Evolutionary conservation across 1,284 basidiomycete genomes (phyloP).

Genomic region (Leccinum subrobustum): DNA sequence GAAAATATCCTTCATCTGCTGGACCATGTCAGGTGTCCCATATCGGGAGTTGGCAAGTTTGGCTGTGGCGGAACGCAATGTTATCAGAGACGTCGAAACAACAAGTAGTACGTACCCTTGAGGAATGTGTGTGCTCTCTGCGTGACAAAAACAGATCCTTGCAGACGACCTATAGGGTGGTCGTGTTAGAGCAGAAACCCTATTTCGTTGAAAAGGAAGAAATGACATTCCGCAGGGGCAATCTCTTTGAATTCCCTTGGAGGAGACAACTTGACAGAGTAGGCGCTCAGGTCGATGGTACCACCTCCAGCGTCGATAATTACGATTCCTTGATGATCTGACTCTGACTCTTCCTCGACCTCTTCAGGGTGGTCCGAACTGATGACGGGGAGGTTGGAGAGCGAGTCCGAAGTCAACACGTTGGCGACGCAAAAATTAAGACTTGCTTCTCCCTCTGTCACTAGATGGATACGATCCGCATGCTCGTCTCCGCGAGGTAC

Average conservation of each 20-base stretch:
- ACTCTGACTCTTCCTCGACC: neutral
- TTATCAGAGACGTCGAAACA: neutral
- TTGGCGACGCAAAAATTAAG: constrained; percentile 44
- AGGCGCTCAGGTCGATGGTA: constrained; percentile 55
- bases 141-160: constrained; percentile 43
- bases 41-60: constrained; percentile 33
- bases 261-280: constrained; percentile 33
- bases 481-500: constrained; percentile 26
- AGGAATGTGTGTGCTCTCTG: constrained; percentile 38
- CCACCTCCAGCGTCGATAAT: constrained; percentile 55
- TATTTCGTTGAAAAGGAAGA: neutral
- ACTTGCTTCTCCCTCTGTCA: constrained; percentile 53
- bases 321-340: constrained; percentile 40
- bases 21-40: constrained; percentile 34
- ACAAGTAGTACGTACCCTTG: constrained; percentile 22
- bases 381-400: constrained; percentile 20
- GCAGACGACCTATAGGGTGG: constrained; percentile 27
- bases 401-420: constrained; percentile 31
- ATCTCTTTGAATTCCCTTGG: constrained; percentile 37
- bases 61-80: constrained; percentile 24
- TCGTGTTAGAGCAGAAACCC: neutral
- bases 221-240: constrained; percentile 39
- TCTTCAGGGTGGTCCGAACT: constrained; percentile 14
- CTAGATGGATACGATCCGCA: constrained; percentile 37
- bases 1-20: constrained; percentile 42